Conservation (phyloP, 441 rosid genomes). For the Mallotus repandus region DNA sequence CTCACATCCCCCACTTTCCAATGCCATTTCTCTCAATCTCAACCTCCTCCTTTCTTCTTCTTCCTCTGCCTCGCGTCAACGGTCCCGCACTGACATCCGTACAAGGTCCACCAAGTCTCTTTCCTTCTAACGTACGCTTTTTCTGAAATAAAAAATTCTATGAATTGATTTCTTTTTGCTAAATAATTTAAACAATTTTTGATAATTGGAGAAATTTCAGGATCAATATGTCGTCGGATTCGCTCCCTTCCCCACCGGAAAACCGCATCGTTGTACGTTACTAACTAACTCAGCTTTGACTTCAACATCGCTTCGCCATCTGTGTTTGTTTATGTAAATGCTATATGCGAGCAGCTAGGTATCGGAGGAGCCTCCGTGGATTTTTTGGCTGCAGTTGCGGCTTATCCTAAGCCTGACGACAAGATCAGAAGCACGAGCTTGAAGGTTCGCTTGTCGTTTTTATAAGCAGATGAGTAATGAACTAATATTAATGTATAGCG, state of each 20-base stretch:
- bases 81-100: not conserved
- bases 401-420: constrained; percentile 76
- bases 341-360: constrained; percentile 45
- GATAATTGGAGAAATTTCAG: constrained; percentile 21
- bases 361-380: constrained; percentile 55
- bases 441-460: constrained; percentile 33
- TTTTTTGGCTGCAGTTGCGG: constrained; percentile 66
- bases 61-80: not conserved
- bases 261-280: constrained; percentile 43
- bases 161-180: not conserved
- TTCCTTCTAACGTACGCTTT: constrained; percentile 7
- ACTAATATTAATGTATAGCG: too few relatives aligned
- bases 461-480: too few relatives aligned
- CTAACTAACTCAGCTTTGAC: not conserved
- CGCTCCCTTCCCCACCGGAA: constrained; percentile 31
- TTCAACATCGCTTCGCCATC: too few relatives aligned
- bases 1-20: not conserved
- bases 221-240: constrained; percentile 48
- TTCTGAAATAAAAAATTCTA: too few relatives aligned
- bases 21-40: not conserved
- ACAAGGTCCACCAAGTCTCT: constrained; percentile 8
- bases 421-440: constrained; percentile 76
- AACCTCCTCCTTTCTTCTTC: not conserved
- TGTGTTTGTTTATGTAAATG: not conserved
- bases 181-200: not conserved